Conservation (phyloP, 768 basidiomycete species). For the Collybia nuda region DNA sequence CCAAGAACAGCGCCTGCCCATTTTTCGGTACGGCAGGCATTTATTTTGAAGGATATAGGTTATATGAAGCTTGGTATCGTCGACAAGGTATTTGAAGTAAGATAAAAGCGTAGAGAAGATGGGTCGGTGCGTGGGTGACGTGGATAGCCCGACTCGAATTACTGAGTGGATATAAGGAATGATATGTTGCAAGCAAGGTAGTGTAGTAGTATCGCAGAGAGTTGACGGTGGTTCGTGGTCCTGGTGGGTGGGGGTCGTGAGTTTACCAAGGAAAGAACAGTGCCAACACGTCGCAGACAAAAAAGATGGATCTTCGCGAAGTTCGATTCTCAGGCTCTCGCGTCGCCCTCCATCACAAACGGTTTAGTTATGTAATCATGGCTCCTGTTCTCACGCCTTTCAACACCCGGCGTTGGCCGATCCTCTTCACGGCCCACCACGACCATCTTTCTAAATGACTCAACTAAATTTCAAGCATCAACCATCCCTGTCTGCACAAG, state of each 20-base stretch:
- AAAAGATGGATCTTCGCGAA: slow-evolving; percentile 14
- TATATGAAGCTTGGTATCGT: slow-evolving; percentile 17
- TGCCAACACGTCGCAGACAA: slow-evolving; percentile 14
- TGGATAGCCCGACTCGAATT: slow-evolving; percentile 6
- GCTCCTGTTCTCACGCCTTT: slow-evolving; percentile 13
- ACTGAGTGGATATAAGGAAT: slow-evolving; percentile 4
- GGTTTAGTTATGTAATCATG: slow-evolving; percentile 6
- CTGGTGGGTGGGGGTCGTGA: slow-evolving; percentile 10
- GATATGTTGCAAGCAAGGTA: not conserved
- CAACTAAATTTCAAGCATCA: no score
- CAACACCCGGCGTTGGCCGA: no score
- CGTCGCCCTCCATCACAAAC: slow-evolving; percentile 13
- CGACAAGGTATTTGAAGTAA: slow-evolving; percentile 16
- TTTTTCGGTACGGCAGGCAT: slow-evolving; percentile 46
- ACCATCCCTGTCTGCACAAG: no score
- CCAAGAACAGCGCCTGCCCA: slow-evolving; percentile 67
- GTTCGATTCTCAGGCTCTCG: slow-evolving; percentile 19
- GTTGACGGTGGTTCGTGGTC: not conserved
- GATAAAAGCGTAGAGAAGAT: slow-evolving; percentile 3
- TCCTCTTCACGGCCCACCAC: no score
- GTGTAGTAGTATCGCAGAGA: not conserved
- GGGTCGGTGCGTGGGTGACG: slow-evolving; percentile 9
- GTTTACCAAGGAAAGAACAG: slow-evolving; percentile 4
- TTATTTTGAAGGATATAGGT: slow-evolving; percentile 20
- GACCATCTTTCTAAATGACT: no score